These are phyloP conservation scores for Senecio squalidus DNA, from an alignment of 140 eudicot genomes.

Conservation along the genomic window DNA sequence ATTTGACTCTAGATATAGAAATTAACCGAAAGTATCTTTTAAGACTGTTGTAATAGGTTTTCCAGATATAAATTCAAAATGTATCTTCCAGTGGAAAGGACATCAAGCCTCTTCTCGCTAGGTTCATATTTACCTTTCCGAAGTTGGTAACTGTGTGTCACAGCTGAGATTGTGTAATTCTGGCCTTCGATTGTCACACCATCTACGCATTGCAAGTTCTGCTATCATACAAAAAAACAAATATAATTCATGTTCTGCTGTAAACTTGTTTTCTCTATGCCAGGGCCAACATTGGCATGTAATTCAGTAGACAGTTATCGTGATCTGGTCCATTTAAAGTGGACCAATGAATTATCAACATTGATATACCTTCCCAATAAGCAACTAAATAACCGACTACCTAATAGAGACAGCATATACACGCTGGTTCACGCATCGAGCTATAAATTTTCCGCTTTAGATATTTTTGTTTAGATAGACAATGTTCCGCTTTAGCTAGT, in stretches of 20 bases:
- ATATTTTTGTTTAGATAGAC: too few species aligned
- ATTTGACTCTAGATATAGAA: not conserved
- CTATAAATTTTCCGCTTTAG: too few species aligned
- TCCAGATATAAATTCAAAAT: conserved; percentile 78
- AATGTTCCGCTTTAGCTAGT: too few species aligned
- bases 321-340: not conserved
- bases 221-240: conserved; percentile 18
- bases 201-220: conserved; percentile 94
- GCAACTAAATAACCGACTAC: not conserved
- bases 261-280: not conserved
- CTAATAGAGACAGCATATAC: too few species aligned
- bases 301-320: not conserved
- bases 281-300: not conserved
- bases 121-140: conserved; percentile 95
- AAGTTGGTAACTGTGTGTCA: conserved; percentile 90
- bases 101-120: conserved; percentile 92
- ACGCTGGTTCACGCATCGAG: too few species aligned
- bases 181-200: conserved; percentile 91
- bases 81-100: conserved; percentile 90
- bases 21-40: not conserved
- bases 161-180: conserved; percentile 82
- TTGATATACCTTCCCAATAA: not conserved
- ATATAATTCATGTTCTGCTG: too few species aligned
- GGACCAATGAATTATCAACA: not conserved
- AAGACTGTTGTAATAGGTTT: conserved; percentile 66